A percentile compares a stretch with the other conserved stretches of the same genome.
Conservation (phyloP, 2,329 filamentous ascomycete genomes). For the Colletotrichum falcatum region DNA sequence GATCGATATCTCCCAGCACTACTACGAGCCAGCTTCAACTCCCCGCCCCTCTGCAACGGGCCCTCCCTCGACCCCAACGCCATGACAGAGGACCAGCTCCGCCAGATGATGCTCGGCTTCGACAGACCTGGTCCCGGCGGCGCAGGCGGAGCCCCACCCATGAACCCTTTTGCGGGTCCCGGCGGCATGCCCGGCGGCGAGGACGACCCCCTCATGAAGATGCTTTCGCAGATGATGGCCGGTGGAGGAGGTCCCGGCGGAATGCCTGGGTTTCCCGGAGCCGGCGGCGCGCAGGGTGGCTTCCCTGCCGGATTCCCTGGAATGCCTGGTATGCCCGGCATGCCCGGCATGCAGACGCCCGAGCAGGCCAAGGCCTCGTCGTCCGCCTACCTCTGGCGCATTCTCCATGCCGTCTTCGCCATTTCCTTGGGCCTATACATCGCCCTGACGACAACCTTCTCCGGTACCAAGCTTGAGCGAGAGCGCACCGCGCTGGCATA, state of each 20-base stretch:
- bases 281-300: constrained; percentile 42
- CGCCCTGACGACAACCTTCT: constrained; percentile 74
- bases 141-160: constrained; percentile 43
- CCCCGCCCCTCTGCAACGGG: constrained; percentile 44
- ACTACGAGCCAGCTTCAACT: constrained; percentile 64
- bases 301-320: constrained; percentile 50
- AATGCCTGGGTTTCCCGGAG: constrained; percentile 26
- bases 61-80: constrained; percentile 48
- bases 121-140: constrained; percentile 50
- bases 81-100: constrained; percentile 69
- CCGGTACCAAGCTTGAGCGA: constrained; percentile 72
- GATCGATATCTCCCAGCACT: constrained; percentile 83
- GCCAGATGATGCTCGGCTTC: constrained; percentile 73
- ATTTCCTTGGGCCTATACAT: constrained; percentile 78
- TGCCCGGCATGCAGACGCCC: constrained; percentile 48
- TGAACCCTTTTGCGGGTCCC: constrained; percentile 42
- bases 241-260: constrained; percentile 50
- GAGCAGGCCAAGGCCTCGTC: constrained; percentile 50
- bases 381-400: constrained; percentile 71
- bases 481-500: constrained; percentile 55
- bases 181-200: constrained; percentile 63
- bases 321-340: constrained; percentile 54
- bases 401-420: constrained; percentile 80
- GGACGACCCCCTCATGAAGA: constrained; percentile 60
- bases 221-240: constrained; percentile 80